These are phyloP conservation scores for Coemansia sp. DNA, from an alignment of 192 early-diverging fungal genomes.

Conservation along the genomic window DNA sequence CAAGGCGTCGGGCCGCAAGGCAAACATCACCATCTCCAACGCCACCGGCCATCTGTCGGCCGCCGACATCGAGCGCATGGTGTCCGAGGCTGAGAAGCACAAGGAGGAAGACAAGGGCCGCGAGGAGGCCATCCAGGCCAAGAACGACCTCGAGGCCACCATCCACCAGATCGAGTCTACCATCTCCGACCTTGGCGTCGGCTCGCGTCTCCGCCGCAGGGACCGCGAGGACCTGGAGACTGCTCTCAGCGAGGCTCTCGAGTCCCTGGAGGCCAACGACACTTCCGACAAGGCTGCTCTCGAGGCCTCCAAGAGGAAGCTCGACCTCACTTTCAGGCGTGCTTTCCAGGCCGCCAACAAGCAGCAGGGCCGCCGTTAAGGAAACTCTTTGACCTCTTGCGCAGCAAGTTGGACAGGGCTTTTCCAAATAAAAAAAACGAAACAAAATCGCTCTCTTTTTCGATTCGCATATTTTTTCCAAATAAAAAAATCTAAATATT, in stretches of 20 bases:
- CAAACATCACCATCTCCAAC: conserved; percentile 94
- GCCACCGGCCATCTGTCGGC: conserved; percentile 85
- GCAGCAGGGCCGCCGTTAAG: conserved; percentile 38
- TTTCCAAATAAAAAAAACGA: neutral
- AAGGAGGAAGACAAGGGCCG: conserved; percentile 73
- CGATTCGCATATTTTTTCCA: too few relatives aligned
- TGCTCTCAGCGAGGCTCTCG: conserved; percentile 75
- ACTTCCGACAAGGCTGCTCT: conserved; percentile 61
- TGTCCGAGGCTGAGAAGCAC: conserved; percentile 86
- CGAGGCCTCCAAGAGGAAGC: conserved; percentile 66
- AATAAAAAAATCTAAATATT: too few relatives aligned
- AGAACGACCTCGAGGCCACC: conserved; percentile 76
- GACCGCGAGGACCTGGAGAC: conserved; percentile 71
- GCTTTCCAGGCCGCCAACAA: conserved; percentile 54
- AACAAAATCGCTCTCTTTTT: too few relatives aligned
- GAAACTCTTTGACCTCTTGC: neutral
- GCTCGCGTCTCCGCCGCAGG: conserved; percentile 68
- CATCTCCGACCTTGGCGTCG: conserved; percentile 68
- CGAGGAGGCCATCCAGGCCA: conserved; percentile 74
- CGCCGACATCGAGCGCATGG: conserved; percentile 93
- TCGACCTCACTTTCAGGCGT: conserved; percentile 67
- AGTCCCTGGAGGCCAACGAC: conserved; percentile 65
- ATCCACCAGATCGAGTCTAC: conserved; percentile 71
- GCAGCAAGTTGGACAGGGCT: too few relatives aligned
- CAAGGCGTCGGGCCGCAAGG: conserved; percentile 86